A percentile compares a stretch with the other conserved stretches of the same genome.
phyloP scores from a whole-genome alignment of 2,329 filamentous ascomycete species.

The Neonectria magnoliae region DNA sequence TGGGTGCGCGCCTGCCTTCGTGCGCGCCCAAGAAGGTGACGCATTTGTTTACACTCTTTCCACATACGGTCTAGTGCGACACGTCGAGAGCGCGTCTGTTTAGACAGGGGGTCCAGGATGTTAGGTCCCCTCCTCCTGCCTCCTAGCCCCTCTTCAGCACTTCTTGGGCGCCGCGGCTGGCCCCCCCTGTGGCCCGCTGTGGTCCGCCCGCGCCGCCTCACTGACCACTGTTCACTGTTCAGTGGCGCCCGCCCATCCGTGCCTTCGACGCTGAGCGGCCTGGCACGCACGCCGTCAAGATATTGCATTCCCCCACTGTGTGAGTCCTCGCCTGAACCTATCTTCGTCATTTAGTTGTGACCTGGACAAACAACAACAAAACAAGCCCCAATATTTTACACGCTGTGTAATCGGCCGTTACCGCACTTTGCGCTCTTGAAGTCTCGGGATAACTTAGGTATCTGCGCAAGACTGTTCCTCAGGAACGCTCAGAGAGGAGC shows the following conservation, averaged over 20 bases:
- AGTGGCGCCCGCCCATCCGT: conserved; percentile 25
- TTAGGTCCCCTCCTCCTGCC: conserved; percentile 29
- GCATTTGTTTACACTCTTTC: conserved; percentile 53
- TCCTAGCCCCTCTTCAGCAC: conserved; percentile 8
- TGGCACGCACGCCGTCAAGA: conserved; percentile 32
- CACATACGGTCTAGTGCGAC: conserved; percentile 42
- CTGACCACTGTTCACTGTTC: conserved; percentile 5
- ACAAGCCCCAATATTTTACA: neutral
- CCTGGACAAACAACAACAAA: neutral
- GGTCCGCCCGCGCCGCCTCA: conserved; percentile 26
- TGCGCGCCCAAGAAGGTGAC: conserved; percentile 42
- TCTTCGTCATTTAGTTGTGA: neutral
- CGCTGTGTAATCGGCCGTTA: neutral
- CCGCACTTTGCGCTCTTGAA: neutral
- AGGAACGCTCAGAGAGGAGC: conserved; percentile 4
- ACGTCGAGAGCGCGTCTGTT: conserved; percentile 47
- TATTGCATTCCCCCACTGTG: conserved; percentile 37
- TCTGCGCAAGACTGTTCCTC: neutral
- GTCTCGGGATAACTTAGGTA: neutral
- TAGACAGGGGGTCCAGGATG: conserved; percentile 33
- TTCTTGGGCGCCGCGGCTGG: conserved; percentile 32
- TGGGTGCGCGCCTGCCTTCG: conserved; percentile 21
- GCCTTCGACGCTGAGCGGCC: conserved; percentile 28
- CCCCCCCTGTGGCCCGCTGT: conserved; percentile 32
- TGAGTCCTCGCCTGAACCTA: conserved; percentile 6